Base-by-base conservation (phyloP, 2,329 filamentous ascomycete species). In the Fusarium sp. region DNA sequence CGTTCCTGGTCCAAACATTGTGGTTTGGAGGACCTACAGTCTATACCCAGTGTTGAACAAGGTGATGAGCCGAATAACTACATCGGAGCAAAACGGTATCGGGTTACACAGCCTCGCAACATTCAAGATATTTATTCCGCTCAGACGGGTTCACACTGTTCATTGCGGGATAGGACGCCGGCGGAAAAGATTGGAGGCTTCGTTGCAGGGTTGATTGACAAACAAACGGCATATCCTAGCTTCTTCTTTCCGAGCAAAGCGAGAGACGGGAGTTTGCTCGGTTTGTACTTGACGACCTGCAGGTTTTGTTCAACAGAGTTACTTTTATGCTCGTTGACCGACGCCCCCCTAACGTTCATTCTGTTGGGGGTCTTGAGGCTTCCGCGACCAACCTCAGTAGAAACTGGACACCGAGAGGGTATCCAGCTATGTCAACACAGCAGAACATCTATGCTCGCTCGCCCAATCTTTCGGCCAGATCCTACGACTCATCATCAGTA, bases 401-500 rank as follows among this genome's bases (percentile, higher is more conserved):
- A 65, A 55, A 46, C 49, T 67, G 66, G 68, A 46, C 48, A 43
- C 43, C 56, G 43, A 65, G 52, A 56, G 66, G 59, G 28, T 59
- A 56, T 34, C 55, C 56, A 55, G 56, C 56, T 42, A 89, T 89
- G 86, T 81, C 85, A 72, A 82, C 85, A 49, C 70, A 74, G 60
- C 86, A 89, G 79, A 86, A 83, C 75, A 78, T 82, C 48, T 89
- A 86, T 76, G 79, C 85, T 73, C 86, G 86, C 78, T 89, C 87
- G 58, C 87, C 88, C 62, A 88, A 88, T 77, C 82, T 81, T 62
- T 88, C 86, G 67, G 85, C 83, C 66, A 83, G 83, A 76, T 88
- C 86, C 68, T 89, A 88, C 83, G 86, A 88, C 78, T 89, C 87
- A 61, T 88, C 87, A 12, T 88, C 87, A 46, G 85, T 88, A 71